Percentiles rank a stretch among this genome's conserved stretches.
Evolutionary conservation across 169 alveolate genomes (phyloP).

Genomic region (Eimeria sp.): DNA sequence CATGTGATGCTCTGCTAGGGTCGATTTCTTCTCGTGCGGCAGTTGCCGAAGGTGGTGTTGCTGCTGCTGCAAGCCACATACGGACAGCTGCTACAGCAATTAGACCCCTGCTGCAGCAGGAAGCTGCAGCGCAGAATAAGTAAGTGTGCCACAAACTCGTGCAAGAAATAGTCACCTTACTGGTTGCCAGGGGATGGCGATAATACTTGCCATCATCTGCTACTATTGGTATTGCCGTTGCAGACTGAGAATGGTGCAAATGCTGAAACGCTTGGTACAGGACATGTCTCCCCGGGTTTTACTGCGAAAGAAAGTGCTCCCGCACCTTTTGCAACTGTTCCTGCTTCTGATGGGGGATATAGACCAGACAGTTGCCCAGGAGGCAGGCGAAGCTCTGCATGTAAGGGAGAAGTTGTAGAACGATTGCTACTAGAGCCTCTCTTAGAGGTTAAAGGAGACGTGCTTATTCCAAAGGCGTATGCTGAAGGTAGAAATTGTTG

Average conservation of each 20-base stretch:
- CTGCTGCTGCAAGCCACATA: conserved; percentile 63
- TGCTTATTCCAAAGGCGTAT: background rate
- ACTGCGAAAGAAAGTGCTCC: conserved; percentile 51
- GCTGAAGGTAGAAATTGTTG: background rate
- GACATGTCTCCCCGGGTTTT: conserved; percentile 59
- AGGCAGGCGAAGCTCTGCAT: conserved; percentile 45
- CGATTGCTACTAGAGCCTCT: background rate
- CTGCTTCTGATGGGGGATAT: conserved; percentile 61
- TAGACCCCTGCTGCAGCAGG: conserved; percentile 52
- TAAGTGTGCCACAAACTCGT: background rate
- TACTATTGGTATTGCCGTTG: background rate
- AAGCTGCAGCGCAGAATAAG: conserved; percentile 54
- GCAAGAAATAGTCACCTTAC: too few relatives aligned
- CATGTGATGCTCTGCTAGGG: conserved; percentile 26
- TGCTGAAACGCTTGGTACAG: conserved; percentile 46
- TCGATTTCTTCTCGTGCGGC: conserved; percentile 31
- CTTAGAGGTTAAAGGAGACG: background rate
- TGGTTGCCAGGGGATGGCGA: background rate
- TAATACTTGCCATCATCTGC: background rate
- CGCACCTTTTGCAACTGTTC: conserved; percentile 63
- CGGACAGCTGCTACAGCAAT: conserved; percentile 33
- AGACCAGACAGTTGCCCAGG: conserved; percentile 18
- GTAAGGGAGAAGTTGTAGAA: conserved; percentile 15
- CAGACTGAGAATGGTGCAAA: conserved; percentile 30
- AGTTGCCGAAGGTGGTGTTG: conserved; percentile 13